Conservation (phyloP, 2,329 filamentous ascomycete species). For the Penicillium vulpinum region DNA sequence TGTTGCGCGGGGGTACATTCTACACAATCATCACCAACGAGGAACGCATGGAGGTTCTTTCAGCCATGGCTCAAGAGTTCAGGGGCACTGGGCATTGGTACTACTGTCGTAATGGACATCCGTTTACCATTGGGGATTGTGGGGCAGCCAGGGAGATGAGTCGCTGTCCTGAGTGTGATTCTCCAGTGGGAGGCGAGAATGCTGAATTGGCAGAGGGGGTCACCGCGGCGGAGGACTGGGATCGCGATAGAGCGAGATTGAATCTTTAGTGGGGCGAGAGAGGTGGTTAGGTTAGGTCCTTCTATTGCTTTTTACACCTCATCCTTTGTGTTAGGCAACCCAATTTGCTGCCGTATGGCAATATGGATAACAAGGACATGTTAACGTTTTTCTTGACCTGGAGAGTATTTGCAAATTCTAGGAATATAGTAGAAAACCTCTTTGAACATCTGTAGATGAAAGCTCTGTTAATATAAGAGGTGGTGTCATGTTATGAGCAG, state of each 20-base stretch:
- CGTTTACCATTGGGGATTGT: conserved; percentile 65
- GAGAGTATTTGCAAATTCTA: neutral
- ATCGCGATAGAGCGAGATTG: neutral
- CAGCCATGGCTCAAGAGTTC: conserved; percentile 55
- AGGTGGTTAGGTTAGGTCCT: neutral
- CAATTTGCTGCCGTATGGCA: neutral
- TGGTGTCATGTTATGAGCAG: neutral
- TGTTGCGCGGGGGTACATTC: conserved; percentile 51
- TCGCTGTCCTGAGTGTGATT: conserved; percentile 63
- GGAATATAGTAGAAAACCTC: neutral
- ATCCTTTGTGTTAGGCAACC: neutral
- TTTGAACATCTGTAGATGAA: neutral
- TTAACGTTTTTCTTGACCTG: neutral
- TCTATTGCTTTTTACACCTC: neutral
- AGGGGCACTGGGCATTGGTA: conserved; percentile 54
- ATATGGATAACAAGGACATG: neutral
- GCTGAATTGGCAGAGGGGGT: neutral
- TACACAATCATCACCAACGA: conserved; percentile 52
- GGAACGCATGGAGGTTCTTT: conserved; percentile 54
- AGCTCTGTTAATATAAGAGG: neutral
- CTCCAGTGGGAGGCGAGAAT: conserved; percentile 54
- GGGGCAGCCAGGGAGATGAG: conserved; percentile 65
- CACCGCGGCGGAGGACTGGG: neutral
- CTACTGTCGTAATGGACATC: conserved; percentile 42
- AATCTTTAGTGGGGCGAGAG: neutral